phyloP scores from a whole-genome alignment of 1,284 basidiomycete genomes.

The Ceratobasidium sp. region DNA sequence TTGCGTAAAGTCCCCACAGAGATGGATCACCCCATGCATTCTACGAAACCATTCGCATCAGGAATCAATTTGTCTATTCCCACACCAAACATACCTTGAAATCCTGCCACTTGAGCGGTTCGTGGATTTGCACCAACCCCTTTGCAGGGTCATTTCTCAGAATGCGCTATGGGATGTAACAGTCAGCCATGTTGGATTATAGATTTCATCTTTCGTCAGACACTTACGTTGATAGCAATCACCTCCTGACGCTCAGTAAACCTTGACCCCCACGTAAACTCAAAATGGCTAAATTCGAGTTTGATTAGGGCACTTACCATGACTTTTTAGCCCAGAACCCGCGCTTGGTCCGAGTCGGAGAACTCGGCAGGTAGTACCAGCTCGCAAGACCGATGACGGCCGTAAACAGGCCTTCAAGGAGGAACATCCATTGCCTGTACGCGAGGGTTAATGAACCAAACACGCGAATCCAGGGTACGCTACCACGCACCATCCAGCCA shows the following conservation, averaged over 20 bases:
- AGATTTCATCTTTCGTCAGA: background rate
- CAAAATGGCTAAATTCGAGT: background rate
- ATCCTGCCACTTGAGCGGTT: constrained; percentile 21
- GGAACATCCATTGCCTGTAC: constrained; percentile 29
- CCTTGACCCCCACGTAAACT: constrained; percentile 8
- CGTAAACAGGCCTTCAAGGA: constrained; percentile 27
- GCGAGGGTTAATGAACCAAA: background rate
- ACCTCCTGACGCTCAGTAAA: constrained; percentile 32
- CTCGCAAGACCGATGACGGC: constrained; percentile 12
- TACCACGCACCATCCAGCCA: constrained; percentile 22
- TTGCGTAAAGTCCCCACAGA: constrained; percentile 14
- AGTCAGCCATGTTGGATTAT: background rate
- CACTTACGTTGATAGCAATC: constrained; percentile 28
- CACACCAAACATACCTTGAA: constrained; percentile 15
- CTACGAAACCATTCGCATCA: background rate
- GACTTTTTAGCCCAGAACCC: constrained; percentile 26
- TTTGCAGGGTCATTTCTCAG: constrained; percentile 32
- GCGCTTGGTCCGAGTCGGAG: constrained; percentile 24
- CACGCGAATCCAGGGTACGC: background rate
- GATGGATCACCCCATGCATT: constrained; percentile 26
- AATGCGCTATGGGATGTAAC: constrained; percentile 9
- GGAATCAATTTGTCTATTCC: too few species aligned
- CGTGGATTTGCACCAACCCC: constrained; percentile 23
- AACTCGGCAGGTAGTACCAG: constrained; percentile 24
- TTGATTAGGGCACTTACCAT: background rate